These are phyloP conservation scores for Salix dunnii DNA, from an alignment of 345 rosid species.

Conservation along the genomic window DNA sequence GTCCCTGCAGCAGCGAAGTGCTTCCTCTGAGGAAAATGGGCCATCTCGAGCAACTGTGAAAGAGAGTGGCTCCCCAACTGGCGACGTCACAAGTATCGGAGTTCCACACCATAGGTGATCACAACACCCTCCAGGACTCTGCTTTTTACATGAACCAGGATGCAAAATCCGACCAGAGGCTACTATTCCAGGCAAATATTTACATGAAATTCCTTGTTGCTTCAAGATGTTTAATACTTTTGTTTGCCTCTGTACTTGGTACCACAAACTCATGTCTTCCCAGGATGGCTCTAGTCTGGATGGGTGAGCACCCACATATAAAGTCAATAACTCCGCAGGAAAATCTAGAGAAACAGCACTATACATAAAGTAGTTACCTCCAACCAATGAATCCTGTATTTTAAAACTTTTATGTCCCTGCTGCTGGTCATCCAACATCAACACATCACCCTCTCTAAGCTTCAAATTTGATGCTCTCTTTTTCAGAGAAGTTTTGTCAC, in stretches of 20 bases:
- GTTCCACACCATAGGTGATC: slow-evolving; percentile 66
- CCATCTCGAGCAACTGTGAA: slow-evolving; percentile 37
- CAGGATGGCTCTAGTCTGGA: slow-evolving; percentile 61
- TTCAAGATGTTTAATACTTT: slow-evolving; percentile 56
- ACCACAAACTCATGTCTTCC: slow-evolving; percentile 71
- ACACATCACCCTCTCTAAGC: slow-evolving; percentile 40
- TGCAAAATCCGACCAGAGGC: slow-evolving; percentile 54
- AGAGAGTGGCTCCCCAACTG: slow-evolving; percentile 57
- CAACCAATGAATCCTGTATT: slow-evolving; percentile 41
- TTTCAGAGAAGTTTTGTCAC: slow-evolving; percentile 21
- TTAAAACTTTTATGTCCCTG: slow-evolving; percentile 46
- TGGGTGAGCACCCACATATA: slow-evolving; percentile 57
- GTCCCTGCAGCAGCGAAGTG: slow-evolving; percentile 53
- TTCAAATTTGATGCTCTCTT: slow-evolving; percentile 32
- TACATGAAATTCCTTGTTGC: slow-evolving; percentile 42
- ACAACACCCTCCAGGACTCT: slow-evolving; percentile 47
- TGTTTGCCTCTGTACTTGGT: slow-evolving; percentile 66
- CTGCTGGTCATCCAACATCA: slow-evolving; percentile 46
- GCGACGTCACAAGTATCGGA: slow-evolving; percentile 54
- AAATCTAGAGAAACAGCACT: slow-evolving; percentile 37
- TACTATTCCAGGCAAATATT: slow-evolving; percentile 47
- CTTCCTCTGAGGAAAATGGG: slow-evolving; percentile 43
- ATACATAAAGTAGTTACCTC: slow-evolving; percentile 44
- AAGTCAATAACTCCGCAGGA: slow-evolving; percentile 35
- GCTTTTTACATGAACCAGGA: slow-evolving; percentile 47